These are phyloP conservation scores for Tulasnella sp. DNA, from an alignment of 768 basidiomycete genomes.

Conservation along the genomic window DNA sequence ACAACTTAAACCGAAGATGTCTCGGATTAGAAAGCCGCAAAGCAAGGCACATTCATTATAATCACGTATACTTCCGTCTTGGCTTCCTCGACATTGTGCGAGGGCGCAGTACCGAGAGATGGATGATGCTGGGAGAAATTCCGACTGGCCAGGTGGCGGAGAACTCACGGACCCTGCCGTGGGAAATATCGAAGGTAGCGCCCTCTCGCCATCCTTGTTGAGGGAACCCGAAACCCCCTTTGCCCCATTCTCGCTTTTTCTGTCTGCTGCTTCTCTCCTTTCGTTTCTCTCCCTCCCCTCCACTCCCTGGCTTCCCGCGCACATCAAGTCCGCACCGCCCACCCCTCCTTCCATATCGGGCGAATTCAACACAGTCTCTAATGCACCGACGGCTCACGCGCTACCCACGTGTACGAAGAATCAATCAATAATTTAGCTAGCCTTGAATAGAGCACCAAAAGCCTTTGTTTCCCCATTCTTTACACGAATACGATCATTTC, in stretches of 20 bases:
- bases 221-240: background rate
- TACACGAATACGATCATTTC: background rate
- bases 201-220: background rate
- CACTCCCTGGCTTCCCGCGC: background rate
- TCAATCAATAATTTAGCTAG: background rate
- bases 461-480: background rate
- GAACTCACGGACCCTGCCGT: conserved; percentile 5
- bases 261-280: background rate
- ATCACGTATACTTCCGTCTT: conserved; percentile 8
- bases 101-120: background rate
- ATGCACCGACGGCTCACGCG: conserved; percentile 4
- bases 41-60: background rate
- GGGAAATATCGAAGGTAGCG: background rate
- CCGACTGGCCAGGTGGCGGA: background rate
- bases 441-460: background rate
- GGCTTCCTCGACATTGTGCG: background rate
- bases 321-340: background rate
- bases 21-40: background rate
- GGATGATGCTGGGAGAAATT: background rate
- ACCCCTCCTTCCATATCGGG: background rate
- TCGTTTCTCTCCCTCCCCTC: background rate
- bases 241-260: background rate
- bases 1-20: background rate
- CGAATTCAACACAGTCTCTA: conserved; percentile 10
- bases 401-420: conserved; percentile 2